Evolutionary conservation across 768 basidiomycete species (phyloP), one percentile per base, ranked within the genome.

Genomic region (Fibroporia radiculosa): DNA sequence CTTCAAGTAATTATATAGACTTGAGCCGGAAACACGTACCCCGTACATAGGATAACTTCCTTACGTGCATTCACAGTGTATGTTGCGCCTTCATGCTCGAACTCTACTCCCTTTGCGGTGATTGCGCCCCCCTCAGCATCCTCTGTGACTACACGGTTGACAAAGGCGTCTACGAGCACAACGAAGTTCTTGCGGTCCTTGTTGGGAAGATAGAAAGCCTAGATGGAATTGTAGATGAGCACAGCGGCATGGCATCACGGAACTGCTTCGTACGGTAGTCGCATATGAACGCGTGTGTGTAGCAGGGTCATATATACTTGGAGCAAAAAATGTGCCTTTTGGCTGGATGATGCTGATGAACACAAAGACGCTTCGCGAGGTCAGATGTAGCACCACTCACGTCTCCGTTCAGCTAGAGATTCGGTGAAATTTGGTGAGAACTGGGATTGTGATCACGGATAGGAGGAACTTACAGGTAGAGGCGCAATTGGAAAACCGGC

Each of bases 31-130:
- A 16, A 23, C 7, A 54, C 61, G 14, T 24, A 62, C 64, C 65
- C 65, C 8, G 64, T 59, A 22, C 51, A 56, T 1, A 73, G 48
- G 43, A 75, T 68, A 33, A 72, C 71, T 49, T 77, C 73, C 41
- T 65, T 64, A 44, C 50, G 52, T 14, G 66, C 70, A 28, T 59
- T 54, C 10, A 66, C 65, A 10, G 51, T 51, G 47, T 66, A 58
- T 6, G 40, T 42, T 25, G 55, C 39, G 1, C 58, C 63, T 11
- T 39, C 45, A 19, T 46, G 35, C 23, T 60, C 50, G 58, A 70
- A 73, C 34, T 58, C 56, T 12, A 72, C 61, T 1, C 66, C 69
- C 12, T 55, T 59, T 2, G 70, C 71, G n/a, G 64, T 51, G 14
- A 48, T 38, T 5, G 28, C 45, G 8, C 42, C 48, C 13, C 36